Base-by-base conservation (phyloP, 2,329 filamentous ascomycete genomes). In the Coniochaeta sp. region DNA sequence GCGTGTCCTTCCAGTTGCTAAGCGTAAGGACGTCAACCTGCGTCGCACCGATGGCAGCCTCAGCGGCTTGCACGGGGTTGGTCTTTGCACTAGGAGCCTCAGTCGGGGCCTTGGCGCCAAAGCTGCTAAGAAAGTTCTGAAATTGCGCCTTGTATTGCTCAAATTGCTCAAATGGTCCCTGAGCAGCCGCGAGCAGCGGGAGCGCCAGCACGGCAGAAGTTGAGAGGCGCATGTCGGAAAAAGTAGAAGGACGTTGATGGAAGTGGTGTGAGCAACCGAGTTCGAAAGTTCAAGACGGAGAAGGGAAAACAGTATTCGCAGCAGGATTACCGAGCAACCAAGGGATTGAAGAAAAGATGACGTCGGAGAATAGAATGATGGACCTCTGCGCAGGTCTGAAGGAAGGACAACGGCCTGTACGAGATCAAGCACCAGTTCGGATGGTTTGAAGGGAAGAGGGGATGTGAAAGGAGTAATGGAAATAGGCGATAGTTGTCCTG, bases 1-100 rank as follows among this genome's bases (percentile, higher is more conserved):
- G 77, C 2, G 86, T 84, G 28, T 87, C 75, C 72, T 87, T 84
- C 88, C 89, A 91, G 79, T 88, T 89, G 64, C 86, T 77, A 61
- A 91, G 77, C 6, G 85, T 87, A 66, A 93, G 72, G 57, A 81
- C 71, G 71, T 83, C 76, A 63, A 88, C 76, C 56, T 80, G 79
- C 9, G 54, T 65, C 34, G 65, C 59, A 40, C 62, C 59, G 31
- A 62, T 58, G n/a, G 79, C 82, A n/a, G 79, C 74, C 69, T 81
- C 82, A 36, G 79, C 76, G 57, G 77, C 77, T 52, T 77, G 77
- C 12, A 52, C 47, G 34, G 79, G 78, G 63, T 77, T 76, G 16
- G 75, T 69, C 58, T 78, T 76, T 65, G 75, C 72, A 66, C 75
- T 71, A 36, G 70, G 65, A 57, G 79, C 77, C 16, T 77, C 74